phyloP scores from a whole-genome alignment of 352 stramenopile species.

The Phytophthora cactorum region DNA sequence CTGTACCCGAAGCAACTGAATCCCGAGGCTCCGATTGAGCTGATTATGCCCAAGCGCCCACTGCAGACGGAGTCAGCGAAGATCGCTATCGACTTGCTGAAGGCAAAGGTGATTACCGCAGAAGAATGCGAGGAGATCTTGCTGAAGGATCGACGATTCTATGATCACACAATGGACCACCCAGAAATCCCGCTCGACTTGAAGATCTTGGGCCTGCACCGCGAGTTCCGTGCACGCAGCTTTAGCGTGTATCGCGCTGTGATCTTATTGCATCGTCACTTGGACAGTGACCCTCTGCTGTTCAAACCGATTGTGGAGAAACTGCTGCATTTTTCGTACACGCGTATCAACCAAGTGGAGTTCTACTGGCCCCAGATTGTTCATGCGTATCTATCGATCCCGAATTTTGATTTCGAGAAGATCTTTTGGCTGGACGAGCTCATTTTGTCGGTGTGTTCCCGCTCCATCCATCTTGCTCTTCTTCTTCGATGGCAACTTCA shows the following conservation, averaged over 20 bases:
- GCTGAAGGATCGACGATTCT: constrained; percentile 80
- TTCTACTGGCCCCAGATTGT: constrained; percentile 93
- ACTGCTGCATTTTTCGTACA: constrained; percentile 87
- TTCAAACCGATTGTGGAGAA: constrained; percentile 91
- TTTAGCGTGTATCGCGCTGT: constrained; percentile 88
- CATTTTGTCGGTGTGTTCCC: constrained; percentile 88
- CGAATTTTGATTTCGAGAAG: constrained; percentile 92
- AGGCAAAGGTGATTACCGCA: constrained; percentile 81
- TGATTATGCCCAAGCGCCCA: constrained; percentile 89
- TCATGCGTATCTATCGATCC: constrained; percentile 87
- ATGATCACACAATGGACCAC: constrained; percentile 85
- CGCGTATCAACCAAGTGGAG: constrained; percentile 91
- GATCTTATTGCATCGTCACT: constrained; percentile 84
- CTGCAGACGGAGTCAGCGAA: constrained; percentile 82
- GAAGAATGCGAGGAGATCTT: constrained; percentile 90
- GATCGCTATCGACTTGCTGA: constrained; percentile 89
- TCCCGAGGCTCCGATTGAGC: constrained; percentile 81
- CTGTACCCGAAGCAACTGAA: constrained; percentile 88
- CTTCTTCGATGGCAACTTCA: constrained; percentile 89
- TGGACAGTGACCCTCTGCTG: constrained; percentile 85
- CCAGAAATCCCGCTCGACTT: constrained; percentile 85
- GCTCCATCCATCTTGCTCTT: constrained; percentile 85
- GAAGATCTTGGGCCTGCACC: constrained; percentile 86
- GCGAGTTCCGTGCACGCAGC: constrained; percentile 82
- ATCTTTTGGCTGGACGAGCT: constrained; percentile 91